Conservation (phyloP, 2,329 filamentous ascomycete genomes). For the Graphilbum fragrans region DNA sequence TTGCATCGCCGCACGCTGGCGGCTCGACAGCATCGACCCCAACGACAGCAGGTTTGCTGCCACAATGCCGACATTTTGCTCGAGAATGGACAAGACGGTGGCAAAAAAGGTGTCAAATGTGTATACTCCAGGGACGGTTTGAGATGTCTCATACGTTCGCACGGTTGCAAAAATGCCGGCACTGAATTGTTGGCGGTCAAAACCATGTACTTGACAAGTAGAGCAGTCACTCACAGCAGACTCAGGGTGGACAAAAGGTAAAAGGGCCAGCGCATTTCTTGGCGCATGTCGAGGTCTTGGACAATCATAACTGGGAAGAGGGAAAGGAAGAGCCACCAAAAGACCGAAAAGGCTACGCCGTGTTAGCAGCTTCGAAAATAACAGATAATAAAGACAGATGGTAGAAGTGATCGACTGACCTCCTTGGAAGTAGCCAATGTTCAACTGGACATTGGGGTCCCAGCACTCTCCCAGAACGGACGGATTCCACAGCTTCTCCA, state of each 20-base stretch:
- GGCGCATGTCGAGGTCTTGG: conserved; percentile 16
- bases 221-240: conserved; percentile 12
- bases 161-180: conserved; percentile 19
- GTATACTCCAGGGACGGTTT: conserved; percentile 15
- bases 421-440: conserved; percentile 23
- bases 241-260: conserved; percentile 18
- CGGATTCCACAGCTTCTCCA: conserved; percentile 23
- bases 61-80: conserved; percentile 24
- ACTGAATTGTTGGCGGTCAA: conserved; percentile 9
- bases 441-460: conserved; percentile 17
- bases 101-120: conserved; percentile 18
- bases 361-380: neutral
- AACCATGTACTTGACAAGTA: neutral
- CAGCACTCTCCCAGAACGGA: conserved; percentile 19
- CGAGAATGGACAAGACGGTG: conserved; percentile 20
- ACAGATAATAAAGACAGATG: neutral
- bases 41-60: conserved; percentile 24
- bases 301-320: conserved; percentile 20
- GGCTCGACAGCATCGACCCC: conserved; percentile 17
- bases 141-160: conserved; percentile 22
- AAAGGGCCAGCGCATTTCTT: conserved; percentile 20
- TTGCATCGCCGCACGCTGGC: conserved; percentile 6
- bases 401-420: conserved; percentile 8
- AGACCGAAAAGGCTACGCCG: conserved; percentile 20
- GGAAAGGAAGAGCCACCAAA: conserved; percentile 23